Evolutionary conservation across 805 yeast species (phyloP), one percentile per base, ranked within the genome.

Genomic region (Grigorovia jiainica): DNA sequence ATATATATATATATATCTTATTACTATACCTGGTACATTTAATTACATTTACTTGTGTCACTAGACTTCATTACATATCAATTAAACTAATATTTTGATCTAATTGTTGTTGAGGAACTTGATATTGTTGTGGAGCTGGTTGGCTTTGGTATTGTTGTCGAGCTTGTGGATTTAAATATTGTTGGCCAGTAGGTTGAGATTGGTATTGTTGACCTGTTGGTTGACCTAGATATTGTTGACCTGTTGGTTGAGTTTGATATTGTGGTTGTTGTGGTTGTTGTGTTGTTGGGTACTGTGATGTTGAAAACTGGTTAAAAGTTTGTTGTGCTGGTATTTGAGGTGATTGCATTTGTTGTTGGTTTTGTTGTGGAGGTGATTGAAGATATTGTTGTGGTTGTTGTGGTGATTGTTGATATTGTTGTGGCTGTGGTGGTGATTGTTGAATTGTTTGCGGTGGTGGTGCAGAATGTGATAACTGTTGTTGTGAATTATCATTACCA

Each of bases 401-500:
- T 16, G n/a, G 5, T 7, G 20, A 16, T 18, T 21, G 15, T n/a
- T 20, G 10, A 8, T 29, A 16, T 34, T 44, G 47, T 21, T 31
- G 27, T 29, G 39, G 11, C 20, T 40, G 43, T 34, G 38, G 43
- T 10, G 37, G 43, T 19, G 39, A 30, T 27, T 39, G 45, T 6
- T 3, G 18, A 19, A 18, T 33, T 11, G 33, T 36, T 6, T 35
- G 41, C 24, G 31, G 46, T 29, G 40, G 20, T 17, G 34, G 34
- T 36, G n/a, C n/a, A n/a, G n/a, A n/a, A n/a, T 24, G 41, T 13
- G 15, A 29, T 23, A 36, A 36, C 6, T 25, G 18, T 20, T 44
- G 52, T 47, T 48, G 58, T 24, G 64, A 66, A 4, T 29, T 29
- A 46, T 79, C 86, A 52, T 87, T 87, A 34, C 97, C 97, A 63